phyloP scores from a whole-genome alignment of 1,284 basidiomycete species.

The Trichosporon ovoides region DNA sequence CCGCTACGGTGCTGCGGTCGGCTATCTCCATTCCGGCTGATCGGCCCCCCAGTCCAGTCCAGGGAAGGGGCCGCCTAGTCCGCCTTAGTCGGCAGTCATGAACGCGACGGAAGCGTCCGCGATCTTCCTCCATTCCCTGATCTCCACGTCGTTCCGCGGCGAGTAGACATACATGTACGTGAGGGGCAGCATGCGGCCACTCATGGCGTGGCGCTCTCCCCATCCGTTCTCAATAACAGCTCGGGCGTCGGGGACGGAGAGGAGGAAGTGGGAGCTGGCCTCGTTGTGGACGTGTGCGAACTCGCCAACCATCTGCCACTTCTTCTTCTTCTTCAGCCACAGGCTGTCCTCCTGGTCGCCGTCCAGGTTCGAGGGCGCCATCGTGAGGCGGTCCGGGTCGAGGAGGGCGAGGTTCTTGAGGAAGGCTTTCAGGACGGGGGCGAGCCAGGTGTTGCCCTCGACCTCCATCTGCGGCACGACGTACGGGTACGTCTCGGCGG shows the following conservation, averaged over 20 bases:
- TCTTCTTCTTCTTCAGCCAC: neutral
- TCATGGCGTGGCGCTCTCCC: neutral
- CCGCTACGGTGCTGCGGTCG: too few species aligned
- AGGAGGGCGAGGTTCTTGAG: neutral
- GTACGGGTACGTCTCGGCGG: neutral
- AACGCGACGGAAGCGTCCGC: neutral
- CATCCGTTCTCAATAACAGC: conserved; percentile 1
- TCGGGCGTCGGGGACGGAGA: neutral
- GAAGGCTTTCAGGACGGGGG: neutral
- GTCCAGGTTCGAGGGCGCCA: neutral
- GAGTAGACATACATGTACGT: conserved; percentile 5
- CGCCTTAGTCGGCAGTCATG: neutral
- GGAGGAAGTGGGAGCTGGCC: neutral
- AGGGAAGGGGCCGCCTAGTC: too few species aligned
- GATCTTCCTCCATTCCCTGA: conserved; percentile 6
- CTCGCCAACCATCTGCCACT: conserved; percentile 4
- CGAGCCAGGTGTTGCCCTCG: neutral
- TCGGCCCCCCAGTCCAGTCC: too few species aligned
- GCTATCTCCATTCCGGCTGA: too few species aligned
- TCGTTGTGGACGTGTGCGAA: conserved; percentile 4
- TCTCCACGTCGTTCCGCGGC: conserved; percentile 2
- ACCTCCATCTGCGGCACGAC: conserved; percentile 4
- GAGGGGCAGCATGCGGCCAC: conserved; percentile 3
- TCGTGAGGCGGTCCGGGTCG: neutral
- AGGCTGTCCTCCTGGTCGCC: neutral